These are phyloP conservation scores for Solanum piurae DNA, from an alignment of 257 asterid genomes.

Conservation along the genomic window DNA sequence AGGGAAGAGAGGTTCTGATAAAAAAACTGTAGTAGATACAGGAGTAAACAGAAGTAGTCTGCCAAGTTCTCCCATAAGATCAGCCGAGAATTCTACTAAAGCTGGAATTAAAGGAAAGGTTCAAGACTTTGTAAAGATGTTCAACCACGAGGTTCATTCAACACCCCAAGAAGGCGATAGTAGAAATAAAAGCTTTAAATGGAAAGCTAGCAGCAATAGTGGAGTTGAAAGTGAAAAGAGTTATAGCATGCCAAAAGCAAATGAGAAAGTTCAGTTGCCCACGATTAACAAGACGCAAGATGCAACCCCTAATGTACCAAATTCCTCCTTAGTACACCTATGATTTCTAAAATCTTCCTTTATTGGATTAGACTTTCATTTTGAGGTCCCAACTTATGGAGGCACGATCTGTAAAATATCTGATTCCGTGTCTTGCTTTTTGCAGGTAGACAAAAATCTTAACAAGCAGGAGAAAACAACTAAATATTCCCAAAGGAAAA, in stretches of 20 bases:
- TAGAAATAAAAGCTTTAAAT: constrained; percentile 32
- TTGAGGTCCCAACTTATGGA: not conserved
- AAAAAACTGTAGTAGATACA: constrained; percentile 6
- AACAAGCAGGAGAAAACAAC: constrained; percentile 20
- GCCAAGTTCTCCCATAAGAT: constrained; percentile 2
- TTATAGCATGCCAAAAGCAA: constrained; percentile 12
- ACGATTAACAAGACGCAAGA: constrained; percentile 26
- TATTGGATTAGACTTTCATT: not conserved
- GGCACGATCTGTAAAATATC: not conserved
- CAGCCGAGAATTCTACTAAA: constrained; percentile 18
- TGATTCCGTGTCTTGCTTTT: not conserved
- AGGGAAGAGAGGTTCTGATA: not conserved
- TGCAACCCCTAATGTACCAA: constrained; percentile 31
- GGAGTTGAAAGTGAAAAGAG: constrained; percentile 27
- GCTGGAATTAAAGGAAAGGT: constrained; percentile 53
- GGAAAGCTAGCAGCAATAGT: constrained; percentile 16
- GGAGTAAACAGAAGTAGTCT: constrained; percentile 12
- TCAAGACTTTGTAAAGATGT: constrained; percentile 61
- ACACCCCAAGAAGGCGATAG: constrained; percentile 17
- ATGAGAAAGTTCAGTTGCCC: constrained; percentile 18
- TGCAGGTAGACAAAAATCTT: constrained; percentile 34
- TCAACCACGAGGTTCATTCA: constrained; percentile 42
- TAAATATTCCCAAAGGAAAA: constrained; percentile 14
- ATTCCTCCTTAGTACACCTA: not conserved
- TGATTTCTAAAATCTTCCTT: not conserved